Base-by-base conservation (phyloP, 78 protist genomes). In the Isochrysis galbana region DNA sequence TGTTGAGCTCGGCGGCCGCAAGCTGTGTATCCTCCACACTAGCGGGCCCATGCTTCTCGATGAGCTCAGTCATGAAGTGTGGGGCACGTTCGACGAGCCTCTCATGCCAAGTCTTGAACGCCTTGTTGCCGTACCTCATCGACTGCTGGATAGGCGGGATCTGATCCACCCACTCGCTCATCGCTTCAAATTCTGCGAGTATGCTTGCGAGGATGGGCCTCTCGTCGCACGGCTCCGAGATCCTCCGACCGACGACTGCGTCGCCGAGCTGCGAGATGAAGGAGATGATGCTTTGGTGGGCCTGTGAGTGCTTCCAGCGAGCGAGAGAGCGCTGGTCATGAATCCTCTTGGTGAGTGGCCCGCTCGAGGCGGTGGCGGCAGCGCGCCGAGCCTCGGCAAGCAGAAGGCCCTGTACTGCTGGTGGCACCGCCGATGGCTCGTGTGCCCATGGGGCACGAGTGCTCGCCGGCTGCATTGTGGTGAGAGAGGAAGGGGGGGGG, bases 111-210 rank as follows among this genome's bases (percentile, higher is more conserved):
- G 70, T 87, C 36, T 93, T 38, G 87, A 94, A 97, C 25, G 97
- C 98, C 34, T 92, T 80, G 86, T 96, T 96, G n/a, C 98, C 98
- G 55, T 94, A 96, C 42, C 98, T 90, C 93, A 55, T 82, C 55
- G 94, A 93, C 70, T 94, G 95, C 39, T 91, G 87, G 29, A 67
- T 67, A 21, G 98, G 97, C 84, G 97, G 97, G 26, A 91, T 92
- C 21, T 87, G 92, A 61, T 92, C 95, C 29, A 96, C 44, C 93
- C 88, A 88, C 29, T 0, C 26, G 38, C 61, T 78, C 61, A 96
- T 25, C 21, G 36, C 74, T 29, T 92, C 91, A 17, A 97, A 83
- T 44, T 83, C 7, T 4, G 25, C 91, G 32, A 92, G 3, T 25
- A 96, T n/a, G n/a, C 25, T 44, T 34, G 19, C 48, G 38, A 82